Conservation (phyloP, 768 basidiomycete genomes). For the Trichaptum fuscoviolaceum region DNA sequence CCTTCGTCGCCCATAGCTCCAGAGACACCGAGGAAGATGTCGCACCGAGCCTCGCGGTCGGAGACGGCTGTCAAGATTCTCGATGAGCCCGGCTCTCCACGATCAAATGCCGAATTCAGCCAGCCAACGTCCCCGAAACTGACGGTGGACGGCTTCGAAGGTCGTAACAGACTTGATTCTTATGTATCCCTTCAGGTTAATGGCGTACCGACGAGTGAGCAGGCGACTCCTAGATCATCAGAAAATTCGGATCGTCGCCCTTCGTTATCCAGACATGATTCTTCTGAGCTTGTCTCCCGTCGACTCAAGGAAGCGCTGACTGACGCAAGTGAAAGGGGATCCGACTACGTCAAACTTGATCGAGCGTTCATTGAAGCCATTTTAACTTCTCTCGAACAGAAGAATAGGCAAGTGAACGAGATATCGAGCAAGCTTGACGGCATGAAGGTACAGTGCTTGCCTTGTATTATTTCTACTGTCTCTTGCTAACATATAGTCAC, state of each 20-base stretch:
- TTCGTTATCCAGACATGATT: conserved; percentile 25
- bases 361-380: conserved; percentile 68
- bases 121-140: not conserved
- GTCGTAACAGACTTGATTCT: not conserved
- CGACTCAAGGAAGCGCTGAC: conserved; percentile 58
- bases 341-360: conserved; percentile 64
- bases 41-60: not conserved
- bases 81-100: not conserved
- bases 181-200: not conserved
- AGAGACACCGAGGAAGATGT: not conserved
- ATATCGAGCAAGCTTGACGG: conserved; percentile 79
- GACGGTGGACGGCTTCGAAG: not conserved
- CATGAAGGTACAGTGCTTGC: conserved; percentile 62
- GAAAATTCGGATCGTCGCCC: not conserved
- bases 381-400: conserved; percentile 57
- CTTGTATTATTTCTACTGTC: conserved; percentile 4
- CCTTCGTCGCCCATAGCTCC: not conserved
- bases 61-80: not conserved
- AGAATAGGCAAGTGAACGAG: conserved; percentile 52
- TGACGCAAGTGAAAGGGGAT: conserved; percentile 54
- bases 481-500: conserved; percentile 9
- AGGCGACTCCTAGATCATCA: not conserved
- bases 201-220: not conserved
- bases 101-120: not conserved
- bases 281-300: conserved; percentile 40